Evolutionary conservation across 495 filamentous ascomycete genomes (phyloP), one percentile per base, ranked within the genome.

Genomic region (Aspergillus egyptiacus): DNA sequence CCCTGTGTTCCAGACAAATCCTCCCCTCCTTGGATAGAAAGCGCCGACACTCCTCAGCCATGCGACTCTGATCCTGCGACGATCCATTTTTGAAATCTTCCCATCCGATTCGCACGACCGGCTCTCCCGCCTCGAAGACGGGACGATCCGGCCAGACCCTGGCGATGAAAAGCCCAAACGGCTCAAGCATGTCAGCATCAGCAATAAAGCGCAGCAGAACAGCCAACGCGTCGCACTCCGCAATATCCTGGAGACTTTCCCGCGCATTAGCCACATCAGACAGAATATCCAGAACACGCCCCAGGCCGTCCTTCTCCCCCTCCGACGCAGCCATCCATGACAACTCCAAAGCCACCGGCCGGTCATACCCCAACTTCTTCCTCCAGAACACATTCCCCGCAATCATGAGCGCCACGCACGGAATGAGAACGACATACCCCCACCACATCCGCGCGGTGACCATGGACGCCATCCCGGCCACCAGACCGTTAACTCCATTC

Each of bases 391-490:
- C 63, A 49, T 78, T 77, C 55, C 64, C 66, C 7, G 62, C 15
- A 11, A 73, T 64, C 11, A 67, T 55, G 3, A 61, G 58, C 10
- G 72, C 59, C 18, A 78, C 71, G 46, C 75, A 77, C 0, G 72
- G 72, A n/a, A 68, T 56, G 41, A 78, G 42, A 0, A 76, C 62
- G 1, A 73, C 59, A 32, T 78, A 78, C 28, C 72, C 75, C 66
- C 67, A 72, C 73, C 74, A 77, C 15, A 60, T 58, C 30, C 62
- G 68, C 0, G 73, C 71, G 1, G 75, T 76, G 25, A 73, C 66
- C 51, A 77, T 66, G 0, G 73, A 76, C 2, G 68, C 73, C 9
- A 63, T 72, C n/a, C 74, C 75, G 10, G 74, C 72, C 6, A 75
- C 57, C 0, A 75, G 35, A 1, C 72, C 74, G n/a, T 64, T 72